Conservation (phyloP, 2,329 filamentous ascomycete genomes). For the Sporothrix protearum region DNA sequence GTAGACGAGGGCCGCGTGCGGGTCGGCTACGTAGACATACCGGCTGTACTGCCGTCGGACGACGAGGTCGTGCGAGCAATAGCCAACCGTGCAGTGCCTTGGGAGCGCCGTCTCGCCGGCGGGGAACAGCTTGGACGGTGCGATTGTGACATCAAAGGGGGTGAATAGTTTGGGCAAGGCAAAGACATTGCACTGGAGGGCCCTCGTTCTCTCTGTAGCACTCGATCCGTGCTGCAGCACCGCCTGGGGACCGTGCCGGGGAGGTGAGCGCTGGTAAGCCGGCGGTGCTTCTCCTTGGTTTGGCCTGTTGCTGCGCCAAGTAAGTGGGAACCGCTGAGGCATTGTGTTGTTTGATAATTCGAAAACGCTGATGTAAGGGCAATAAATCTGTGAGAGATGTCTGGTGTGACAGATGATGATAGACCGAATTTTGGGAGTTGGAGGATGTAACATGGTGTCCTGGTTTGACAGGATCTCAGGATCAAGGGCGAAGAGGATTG, state of each 20-base stretch:
- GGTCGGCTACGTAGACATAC: background rate
- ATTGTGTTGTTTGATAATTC: no score
- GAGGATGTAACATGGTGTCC: background rate
- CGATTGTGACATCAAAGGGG: background rate
- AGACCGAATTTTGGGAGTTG: background rate
- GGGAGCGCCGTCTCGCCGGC: background rate
- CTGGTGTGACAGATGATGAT: background rate
- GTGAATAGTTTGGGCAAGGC: background rate
- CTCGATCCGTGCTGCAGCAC: no score
- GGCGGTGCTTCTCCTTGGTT: no score
- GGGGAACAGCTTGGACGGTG: background rate
- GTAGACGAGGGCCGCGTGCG: constrained; percentile 7
- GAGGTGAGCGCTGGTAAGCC: no score
- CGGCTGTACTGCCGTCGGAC: background rate
- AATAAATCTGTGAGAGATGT: no score
- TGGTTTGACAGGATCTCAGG: background rate
- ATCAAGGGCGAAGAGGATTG: background rate
- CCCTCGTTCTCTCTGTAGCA: background rate
- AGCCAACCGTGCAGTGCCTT: background rate
- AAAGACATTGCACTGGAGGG: background rate
- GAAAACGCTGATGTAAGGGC: no score
- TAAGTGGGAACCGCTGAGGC: no score
- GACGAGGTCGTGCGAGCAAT: background rate
- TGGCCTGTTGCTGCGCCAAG: no score
- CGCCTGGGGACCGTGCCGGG: no score